Evolutionary conservation across 805 yeast genomes (phyloP).

Genomic region (Yamadazyma scolyti): DNA sequence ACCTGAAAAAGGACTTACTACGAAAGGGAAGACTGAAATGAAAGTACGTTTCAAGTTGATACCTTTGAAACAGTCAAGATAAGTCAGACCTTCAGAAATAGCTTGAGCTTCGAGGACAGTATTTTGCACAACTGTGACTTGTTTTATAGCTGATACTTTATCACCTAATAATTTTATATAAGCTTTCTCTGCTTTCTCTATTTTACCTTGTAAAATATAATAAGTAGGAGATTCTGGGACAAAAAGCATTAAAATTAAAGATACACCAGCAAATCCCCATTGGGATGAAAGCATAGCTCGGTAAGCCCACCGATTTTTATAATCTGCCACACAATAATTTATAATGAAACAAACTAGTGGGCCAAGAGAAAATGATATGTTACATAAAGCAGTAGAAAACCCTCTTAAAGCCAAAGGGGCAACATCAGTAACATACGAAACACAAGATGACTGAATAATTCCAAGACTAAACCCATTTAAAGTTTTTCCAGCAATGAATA

Average conservation of each 20-base stretch:
- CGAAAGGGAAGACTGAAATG: conserved; percentile 5
- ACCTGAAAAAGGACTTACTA: conserved; percentile 7
- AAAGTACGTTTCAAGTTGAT: conserved; percentile 7
- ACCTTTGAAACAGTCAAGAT: conserved; percentile 11
- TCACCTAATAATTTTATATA: conserved; percentile 3
- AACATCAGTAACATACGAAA: conserved; percentile 8
- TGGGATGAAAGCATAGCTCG: conserved; percentile 6
- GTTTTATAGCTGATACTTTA: conserved; percentile 2
- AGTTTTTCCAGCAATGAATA: conserved; percentile 9
- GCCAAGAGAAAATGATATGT: conserved; percentile 8
- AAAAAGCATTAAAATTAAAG: conserved; percentile 17
- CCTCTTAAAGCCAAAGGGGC: conserved; percentile 8
- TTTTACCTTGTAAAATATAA: conserved; percentile 25
- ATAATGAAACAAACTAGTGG: conserved; percentile 7
- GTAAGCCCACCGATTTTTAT: conserved; percentile 3
- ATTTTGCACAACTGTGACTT: conserved; percentile 7
- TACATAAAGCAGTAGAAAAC: conserved; percentile 4
- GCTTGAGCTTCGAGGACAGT: conserved; percentile 10
- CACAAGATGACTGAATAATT: conserved; percentile 4
- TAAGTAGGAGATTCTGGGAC: conserved; percentile 44
- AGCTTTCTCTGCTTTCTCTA: conserved; percentile 14
- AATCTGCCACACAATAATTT: background rate
- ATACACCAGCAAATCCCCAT: conserved; percentile 7
- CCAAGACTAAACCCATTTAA: conserved; percentile 8
- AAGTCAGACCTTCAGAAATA: conserved; percentile 7